Conservation (phyloP, 1,284 basidiomycete genomes). For the Pseudozyma sp. region DNA sequence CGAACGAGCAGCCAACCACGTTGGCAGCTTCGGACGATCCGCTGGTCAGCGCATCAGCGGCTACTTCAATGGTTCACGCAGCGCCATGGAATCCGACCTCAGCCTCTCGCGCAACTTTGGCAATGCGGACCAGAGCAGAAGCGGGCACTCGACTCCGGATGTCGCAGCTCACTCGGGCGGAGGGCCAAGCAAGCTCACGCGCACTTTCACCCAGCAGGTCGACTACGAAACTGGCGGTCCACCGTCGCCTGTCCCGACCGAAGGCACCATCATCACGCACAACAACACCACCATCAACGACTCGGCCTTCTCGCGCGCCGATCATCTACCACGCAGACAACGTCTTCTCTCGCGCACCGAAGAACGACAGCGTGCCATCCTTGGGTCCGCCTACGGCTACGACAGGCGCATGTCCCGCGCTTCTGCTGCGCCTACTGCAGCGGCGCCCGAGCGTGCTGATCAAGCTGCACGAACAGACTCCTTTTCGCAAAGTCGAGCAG, state of each 20-base stretch:
- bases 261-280: constrained; percentile 56
- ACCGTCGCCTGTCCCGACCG: constrained; percentile 52
- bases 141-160: constrained; percentile 21
- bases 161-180: not conserved
- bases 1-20: constrained; percentile 43
- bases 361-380: constrained; percentile 51
- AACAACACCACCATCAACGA: constrained; percentile 35
- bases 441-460: not conserved
- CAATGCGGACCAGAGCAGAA: constrained; percentile 4
- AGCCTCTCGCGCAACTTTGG: constrained; percentile 39
- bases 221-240: constrained; percentile 64
- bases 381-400: constrained; percentile 61
- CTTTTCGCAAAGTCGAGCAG: constrained; percentile 28
- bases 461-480: constrained; percentile 9
- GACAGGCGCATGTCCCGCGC: constrained; percentile 33
- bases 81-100: constrained; percentile 37
- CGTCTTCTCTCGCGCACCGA: constrained; percentile 53
- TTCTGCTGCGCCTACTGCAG: constrained; percentile 19
- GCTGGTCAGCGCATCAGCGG: constrained; percentile 62
- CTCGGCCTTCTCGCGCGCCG: constrained; percentile 51
- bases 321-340: constrained; percentile 17
- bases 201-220: constrained; percentile 64
- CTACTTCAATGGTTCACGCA: constrained; percentile 48
- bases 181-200: constrained; percentile 27
- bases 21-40: constrained; percentile 53